A percentile compares a stretch with the other conserved stretches of the same genome.
phyloP scores from a whole-genome alignment of 352 stramenopile species.

The Pythium aristosporum region DNA sequence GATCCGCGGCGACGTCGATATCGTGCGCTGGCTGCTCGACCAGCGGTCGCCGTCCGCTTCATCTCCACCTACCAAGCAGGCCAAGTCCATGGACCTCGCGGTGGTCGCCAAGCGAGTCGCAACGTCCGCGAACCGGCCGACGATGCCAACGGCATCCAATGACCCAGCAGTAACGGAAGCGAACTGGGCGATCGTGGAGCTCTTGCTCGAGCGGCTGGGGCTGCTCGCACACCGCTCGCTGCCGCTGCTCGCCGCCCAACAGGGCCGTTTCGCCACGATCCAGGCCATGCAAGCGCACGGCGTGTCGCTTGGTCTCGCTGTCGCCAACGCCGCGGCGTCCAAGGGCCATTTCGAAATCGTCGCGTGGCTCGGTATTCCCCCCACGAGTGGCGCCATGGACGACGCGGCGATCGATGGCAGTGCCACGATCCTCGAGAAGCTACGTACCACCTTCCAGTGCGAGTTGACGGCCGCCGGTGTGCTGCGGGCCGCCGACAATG shows the following conservation, averaged over 20 bases:
- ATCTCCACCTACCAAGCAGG: neutral
- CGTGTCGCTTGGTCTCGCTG: neutral
- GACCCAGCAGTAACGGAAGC: conserved; percentile 1
- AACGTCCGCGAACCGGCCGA: neutral
- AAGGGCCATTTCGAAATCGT: conserved; percentile 23
- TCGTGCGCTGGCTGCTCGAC: conserved; percentile 26
- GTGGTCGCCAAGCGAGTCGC: conserved; percentile 10
- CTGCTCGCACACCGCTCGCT: conserved; percentile 18
- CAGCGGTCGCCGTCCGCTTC: conserved; percentile 2
- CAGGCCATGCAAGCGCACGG: conserved; percentile 16
- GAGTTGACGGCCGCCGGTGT: conserved; percentile 1
- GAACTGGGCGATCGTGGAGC: conserved; percentile 19
- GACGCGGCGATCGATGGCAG: conserved; percentile 29
- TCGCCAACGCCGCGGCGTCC: conserved; percentile 16
- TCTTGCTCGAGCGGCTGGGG: conserved; percentile 6
- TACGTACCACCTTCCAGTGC: conserved; percentile 1
- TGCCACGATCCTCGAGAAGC: conserved; percentile 26
- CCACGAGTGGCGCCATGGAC: conserved; percentile 32
- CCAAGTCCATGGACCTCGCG: conserved; percentile 8
- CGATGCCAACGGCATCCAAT: too few species aligned
- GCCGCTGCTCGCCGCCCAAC: conserved; percentile 18
- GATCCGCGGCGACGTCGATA: conserved; percentile 12
- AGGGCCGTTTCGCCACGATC: conserved; percentile 27
- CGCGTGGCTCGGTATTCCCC: conserved; percentile 20
- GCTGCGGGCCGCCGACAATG: conserved; percentile 19